Percentiles rank a stretch among this genome's conserved stretches.
Evolutionary conservation across 2,329 filamentous ascomycete species (phyloP).

Genomic region (Lasiodiplodia citricola): DNA sequence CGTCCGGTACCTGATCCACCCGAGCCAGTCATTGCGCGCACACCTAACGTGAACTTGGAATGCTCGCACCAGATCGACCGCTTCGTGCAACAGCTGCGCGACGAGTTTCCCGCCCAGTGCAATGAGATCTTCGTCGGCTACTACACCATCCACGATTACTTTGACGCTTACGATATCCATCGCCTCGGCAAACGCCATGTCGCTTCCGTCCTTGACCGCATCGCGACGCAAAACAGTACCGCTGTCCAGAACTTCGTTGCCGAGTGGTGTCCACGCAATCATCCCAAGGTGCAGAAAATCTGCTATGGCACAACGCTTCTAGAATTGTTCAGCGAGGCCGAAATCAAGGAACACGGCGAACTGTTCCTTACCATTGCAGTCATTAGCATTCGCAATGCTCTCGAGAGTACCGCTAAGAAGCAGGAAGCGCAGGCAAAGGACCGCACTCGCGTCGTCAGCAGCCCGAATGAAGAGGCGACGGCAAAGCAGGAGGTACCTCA

Average conservation of each 20-base stretch:
- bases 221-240: slow-evolving; percentile 35
- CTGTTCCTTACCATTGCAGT: slow-evolving; percentile 13
- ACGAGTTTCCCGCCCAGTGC: slow-evolving; percentile 35
- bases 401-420: neutral
- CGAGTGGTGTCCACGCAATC: slow-evolving; percentile 34
- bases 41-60: slow-evolving; percentile 32
- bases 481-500: neutral
- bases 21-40: slow-evolving; percentile 34
- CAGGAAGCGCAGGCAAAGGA: neutral
- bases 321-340: slow-evolving; percentile 2
- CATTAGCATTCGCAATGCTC: neutral
- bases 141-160: slow-evolving; percentile 40
- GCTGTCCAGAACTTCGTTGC: slow-evolving; percentile 32
- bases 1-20: slow-evolving; percentile 28
- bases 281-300: neutral
- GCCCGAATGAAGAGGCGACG: neutral
- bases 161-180: slow-evolving; percentile 41
- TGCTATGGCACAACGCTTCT: neutral
- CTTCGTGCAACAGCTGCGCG: slow-evolving; percentile 33
- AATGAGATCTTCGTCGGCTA: slow-evolving; percentile 32
- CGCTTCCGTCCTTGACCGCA: slow-evolving; percentile 36
- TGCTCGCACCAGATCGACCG: slow-evolving; percentile 29
- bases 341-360: neutral
- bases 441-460: neutral
- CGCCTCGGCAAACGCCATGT: slow-evolving; percentile 38